A percentile compares a stretch with the other conserved stretches of the same genome.
These are phyloP conservation scores for Nadsonia fulvescens DNA, from an alignment of 805 yeast genomes.

Conservation along the genomic window DNA sequence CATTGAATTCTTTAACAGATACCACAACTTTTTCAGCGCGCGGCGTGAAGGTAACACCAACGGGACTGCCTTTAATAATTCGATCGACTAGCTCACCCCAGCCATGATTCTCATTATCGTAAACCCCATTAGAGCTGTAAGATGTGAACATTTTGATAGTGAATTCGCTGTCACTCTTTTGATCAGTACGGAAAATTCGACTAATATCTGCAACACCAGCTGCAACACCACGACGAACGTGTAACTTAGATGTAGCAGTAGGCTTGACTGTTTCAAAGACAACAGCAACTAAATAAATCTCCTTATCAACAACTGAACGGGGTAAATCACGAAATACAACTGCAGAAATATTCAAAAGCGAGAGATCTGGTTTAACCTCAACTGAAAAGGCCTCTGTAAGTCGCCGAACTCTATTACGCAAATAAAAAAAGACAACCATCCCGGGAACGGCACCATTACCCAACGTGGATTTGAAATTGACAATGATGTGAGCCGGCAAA, in stretches of 20 bases:
- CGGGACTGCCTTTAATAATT: constrained; percentile 51
- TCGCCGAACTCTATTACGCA: constrained; percentile 43
- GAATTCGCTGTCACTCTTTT: constrained; percentile 51
- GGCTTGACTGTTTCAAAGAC: constrained; percentile 52
- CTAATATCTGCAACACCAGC: constrained; percentile 81
- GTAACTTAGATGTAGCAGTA: constrained; percentile 9
- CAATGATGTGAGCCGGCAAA: constrained; percentile 40
- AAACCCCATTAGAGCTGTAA: constrained; percentile 28
- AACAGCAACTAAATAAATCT: constrained; percentile 59
- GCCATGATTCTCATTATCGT: constrained; percentile 38
- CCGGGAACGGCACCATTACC: constrained; percentile 48
- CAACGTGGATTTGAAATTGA: constrained; percentile 54
- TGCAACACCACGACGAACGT: constrained; percentile 60
- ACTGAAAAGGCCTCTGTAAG: constrained; percentile 70
- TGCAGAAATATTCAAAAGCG: constrained; percentile 53
- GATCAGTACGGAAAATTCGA: constrained; percentile 49
- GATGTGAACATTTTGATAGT: constrained; percentile 57
- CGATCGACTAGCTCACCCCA: constrained; percentile 81
- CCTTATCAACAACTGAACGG: constrained; percentile 34
- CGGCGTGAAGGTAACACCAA: constrained; percentile 50
- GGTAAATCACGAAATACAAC: constrained; percentile 69
- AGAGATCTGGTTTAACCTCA: constrained; percentile 39
- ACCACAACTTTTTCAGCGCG: constrained; percentile 56
- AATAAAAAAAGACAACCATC: constrained; percentile 52
- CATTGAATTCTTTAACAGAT: constrained; percentile 56